These are phyloP conservation scores for Populus hybrid DNA, from an alignment of 441 rosid species.

Conservation along the genomic window DNA sequence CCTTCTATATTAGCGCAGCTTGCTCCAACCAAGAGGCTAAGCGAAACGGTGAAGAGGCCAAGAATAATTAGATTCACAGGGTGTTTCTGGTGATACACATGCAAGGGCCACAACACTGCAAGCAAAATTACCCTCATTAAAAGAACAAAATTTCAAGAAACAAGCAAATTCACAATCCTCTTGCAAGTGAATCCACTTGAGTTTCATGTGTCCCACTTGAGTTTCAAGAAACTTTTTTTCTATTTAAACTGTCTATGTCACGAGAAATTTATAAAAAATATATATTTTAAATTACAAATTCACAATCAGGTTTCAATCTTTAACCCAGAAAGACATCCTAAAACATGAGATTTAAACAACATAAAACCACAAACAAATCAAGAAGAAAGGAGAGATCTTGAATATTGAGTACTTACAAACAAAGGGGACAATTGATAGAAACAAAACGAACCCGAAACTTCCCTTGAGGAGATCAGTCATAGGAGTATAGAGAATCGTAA, in stretches of 20 bases:
- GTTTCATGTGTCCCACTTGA: too few relatives aligned
- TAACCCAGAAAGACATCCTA: background rate
- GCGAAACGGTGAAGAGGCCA: slow-evolving; percentile 77
- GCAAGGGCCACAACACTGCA: slow-evolving; percentile 93
- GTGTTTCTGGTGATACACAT: slow-evolving; percentile 89
- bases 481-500: slow-evolving; percentile 63
- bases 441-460: slow-evolving; percentile 64
- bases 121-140: background rate
- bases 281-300: too few relatives aligned
- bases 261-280: too few relatives aligned
- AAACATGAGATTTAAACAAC: background rate
- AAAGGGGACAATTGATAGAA: slow-evolving; percentile 72
- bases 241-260: too few relatives aligned
- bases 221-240: too few relatives aligned
- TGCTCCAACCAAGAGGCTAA: slow-evolving; percentile 81
- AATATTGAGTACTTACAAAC: slow-evolving; percentile 43
- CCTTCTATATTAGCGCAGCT: slow-evolving; percentile 92
- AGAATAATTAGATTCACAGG: slow-evolving; percentile 83
- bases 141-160: background rate
- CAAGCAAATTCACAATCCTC: background rate
- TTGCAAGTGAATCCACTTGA: background rate
- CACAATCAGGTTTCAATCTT: background rate
- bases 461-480: slow-evolving; percentile 66
- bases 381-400: slow-evolving; percentile 4
- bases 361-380: background rate